Evolutionary conservation across 306 rosid species (phyloP), one percentile per base, ranked within the genome.

Genomic region (Quercus alba): DNA sequence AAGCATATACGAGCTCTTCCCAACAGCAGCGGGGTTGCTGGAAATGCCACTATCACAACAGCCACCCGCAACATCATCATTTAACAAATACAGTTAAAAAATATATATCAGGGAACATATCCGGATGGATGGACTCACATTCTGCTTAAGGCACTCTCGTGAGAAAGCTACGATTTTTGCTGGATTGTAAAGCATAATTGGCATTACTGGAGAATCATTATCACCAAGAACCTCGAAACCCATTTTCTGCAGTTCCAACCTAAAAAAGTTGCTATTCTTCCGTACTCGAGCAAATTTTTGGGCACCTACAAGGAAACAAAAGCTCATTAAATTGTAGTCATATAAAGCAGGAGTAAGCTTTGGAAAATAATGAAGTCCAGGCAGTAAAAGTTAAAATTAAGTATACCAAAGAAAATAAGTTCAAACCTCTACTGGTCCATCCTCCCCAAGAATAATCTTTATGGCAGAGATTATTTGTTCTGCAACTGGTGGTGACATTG

Each of bases 1-100:
- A 94, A 90, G 89, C 97, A 94, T 73, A 91, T 91, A 31, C 95
- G 94, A 35, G 95, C 95, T 84, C 98, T 87, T 21, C 95, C 97
- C 84, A 91, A 74, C 46, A 94, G 86, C 57, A 91, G 83, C 6
- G 97, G 98, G 58, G 97, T 94, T 20, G 97, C 98, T 21, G 98
- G 98, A 87, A 94, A 94, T 70, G 97, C 94, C 6, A 89, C 97
- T 7, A 90, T 90, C 76, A 94, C 98, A 59, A 91, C 90, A 69
- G 95, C 95, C 80, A 91, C 90, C 98, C 91, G 79, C 69, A 77
- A 72, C 21, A 49, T 2, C 54, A 49, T 54, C 31, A 78, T 20
- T 38, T 38, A 38, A 38, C 11, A 38, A 7, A 38, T 38, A 38
- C 46, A 38, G 46, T 38, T 38, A 38, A 38, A 38, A 7, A 13